Conservation (phyloP, 768 basidiomycete species). For the Hortiboletus flavorubellus region DNA sequence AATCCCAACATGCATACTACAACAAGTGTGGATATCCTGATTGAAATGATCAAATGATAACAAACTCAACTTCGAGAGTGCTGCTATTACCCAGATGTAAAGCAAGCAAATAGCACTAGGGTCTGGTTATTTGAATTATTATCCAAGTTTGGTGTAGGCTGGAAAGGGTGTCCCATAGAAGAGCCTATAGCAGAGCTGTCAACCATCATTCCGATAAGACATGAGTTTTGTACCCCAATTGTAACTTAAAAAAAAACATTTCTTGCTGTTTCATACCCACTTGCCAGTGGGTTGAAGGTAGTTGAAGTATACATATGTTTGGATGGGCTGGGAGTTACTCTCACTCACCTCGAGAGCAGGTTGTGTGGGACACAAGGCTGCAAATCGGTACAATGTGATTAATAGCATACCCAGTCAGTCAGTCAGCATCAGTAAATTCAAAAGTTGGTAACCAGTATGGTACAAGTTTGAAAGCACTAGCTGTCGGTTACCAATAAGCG, state of each 20-base stretch:
- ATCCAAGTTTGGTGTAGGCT: constrained; percentile 20
- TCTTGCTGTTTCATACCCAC: constrained; percentile 18
- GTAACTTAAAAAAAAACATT: constrained; percentile 18
- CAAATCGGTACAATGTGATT: neutral
- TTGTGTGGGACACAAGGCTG: neutral
- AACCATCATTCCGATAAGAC: neutral
- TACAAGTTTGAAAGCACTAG: too few species aligned
- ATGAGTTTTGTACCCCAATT: constrained; percentile 13
- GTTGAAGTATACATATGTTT: constrained; percentile 22
- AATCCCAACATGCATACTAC: constrained; percentile 16
- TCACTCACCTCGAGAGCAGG: neutral
- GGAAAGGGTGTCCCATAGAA: constrained; percentile 26
- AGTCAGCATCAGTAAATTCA: too few species aligned
- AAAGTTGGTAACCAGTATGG: too few species aligned
- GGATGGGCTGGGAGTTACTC: constrained; percentile 11
- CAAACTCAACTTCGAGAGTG: neutral
- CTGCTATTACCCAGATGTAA: constrained; percentile 19
- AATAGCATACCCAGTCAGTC: neutral
- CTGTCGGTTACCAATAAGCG: too few species aligned
- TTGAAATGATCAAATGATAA: constrained; percentile 3
- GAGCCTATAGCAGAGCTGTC: constrained; percentile 14
- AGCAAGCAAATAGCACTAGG: constrained; percentile 21
- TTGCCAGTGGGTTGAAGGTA: constrained; percentile 23
- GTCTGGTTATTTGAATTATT: constrained; percentile 14
- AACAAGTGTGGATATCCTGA: constrained; percentile 18